Evolutionary conservation across 2,329 filamentous ascomycete species (phyloP).

Genomic region (Pseudocercospora fijiensis): DNA sequence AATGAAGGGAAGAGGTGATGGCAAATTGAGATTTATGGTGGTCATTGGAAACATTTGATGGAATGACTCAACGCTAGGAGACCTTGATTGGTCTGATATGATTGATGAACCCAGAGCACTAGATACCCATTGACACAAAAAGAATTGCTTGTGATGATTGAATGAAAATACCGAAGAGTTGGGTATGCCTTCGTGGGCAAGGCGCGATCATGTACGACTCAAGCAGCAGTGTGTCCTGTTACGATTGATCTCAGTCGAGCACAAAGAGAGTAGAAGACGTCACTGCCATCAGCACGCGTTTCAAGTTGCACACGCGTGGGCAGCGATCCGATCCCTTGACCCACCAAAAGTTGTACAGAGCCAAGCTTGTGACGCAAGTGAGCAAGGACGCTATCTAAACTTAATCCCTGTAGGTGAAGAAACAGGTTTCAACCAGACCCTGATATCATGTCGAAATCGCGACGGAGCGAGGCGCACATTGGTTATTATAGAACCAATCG

Average conservation of each 20-base stretch:
- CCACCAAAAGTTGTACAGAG: not conserved
- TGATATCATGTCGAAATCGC: not conserved
- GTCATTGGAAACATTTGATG: conserved; percentile 55
- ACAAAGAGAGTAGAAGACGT: not conserved
- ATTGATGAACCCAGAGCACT: not conserved
- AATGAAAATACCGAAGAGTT: not conserved
- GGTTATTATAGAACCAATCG: not conserved
- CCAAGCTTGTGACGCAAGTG: conserved; percentile 2
- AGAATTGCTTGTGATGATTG: not conserved
- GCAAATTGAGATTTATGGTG: conserved; percentile 59
- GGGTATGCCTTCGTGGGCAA: too few relatives aligned
- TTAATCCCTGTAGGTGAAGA: not conserved
- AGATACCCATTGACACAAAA: not conserved
- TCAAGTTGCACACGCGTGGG: not conserved
- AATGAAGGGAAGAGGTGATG: conserved; percentile 47
- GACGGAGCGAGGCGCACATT: not conserved
- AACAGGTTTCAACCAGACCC: not conserved
- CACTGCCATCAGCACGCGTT: conserved; percentile 1
- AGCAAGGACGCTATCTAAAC: not conserved
- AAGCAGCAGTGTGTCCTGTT: too few relatives aligned
- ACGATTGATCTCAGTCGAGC: not conserved
- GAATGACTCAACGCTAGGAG: not conserved
- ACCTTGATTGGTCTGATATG: not conserved
- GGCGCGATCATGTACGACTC: too few relatives aligned
- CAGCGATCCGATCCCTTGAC: not conserved